Conservation (phyloP, 352 stramenopile genomes). For the Phytophthora fragariaefolia region DNA sequence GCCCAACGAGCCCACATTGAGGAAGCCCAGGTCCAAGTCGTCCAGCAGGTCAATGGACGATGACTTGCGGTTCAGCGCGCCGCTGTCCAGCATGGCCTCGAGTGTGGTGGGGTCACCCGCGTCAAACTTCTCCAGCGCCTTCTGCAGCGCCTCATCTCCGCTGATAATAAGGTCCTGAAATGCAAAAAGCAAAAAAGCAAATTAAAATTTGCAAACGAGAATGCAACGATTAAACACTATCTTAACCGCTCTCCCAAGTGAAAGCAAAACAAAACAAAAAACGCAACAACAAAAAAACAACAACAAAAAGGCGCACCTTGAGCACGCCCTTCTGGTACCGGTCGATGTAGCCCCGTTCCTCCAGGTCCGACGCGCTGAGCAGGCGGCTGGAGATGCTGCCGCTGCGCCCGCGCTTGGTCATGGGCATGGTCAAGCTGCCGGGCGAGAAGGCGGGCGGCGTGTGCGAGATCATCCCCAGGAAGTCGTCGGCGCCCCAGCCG, state of each 20-base stretch:
- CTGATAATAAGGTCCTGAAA: slow-evolving; percentile 94
- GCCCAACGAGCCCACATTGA: slow-evolving; percentile 86
- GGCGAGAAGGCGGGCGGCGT: slow-evolving; percentile 92
- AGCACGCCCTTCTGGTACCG: slow-evolving; percentile 91
- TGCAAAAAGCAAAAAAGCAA: slow-evolving; percentile 10
- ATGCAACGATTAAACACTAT: background rate
- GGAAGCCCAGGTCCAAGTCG: slow-evolving; percentile 87
- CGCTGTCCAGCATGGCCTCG: slow-evolving; percentile 85
- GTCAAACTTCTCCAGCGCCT: slow-evolving; percentile 91
- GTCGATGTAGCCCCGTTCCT: slow-evolving; percentile 92
- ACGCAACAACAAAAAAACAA: no score
- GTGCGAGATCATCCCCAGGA: slow-evolving; percentile 89
- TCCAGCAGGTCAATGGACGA: slow-evolving; percentile 85
- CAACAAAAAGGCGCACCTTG: no score
- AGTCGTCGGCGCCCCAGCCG: slow-evolving; percentile 85
- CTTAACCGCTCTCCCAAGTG: background rate
- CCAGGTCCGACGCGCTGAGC: slow-evolving; percentile 89
- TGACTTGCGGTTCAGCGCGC: slow-evolving; percentile 83
- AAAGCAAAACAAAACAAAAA: background rate
- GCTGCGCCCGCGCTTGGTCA: slow-evolving; percentile 86
- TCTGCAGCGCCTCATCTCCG: slow-evolving; percentile 88
- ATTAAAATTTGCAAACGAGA: no score
- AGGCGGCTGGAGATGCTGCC: slow-evolving; percentile 87
- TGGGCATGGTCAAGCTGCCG: slow-evolving; percentile 87
- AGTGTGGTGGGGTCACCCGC: slow-evolving; percentile 85